A percentile compares a stretch with the other conserved stretches of the same genome.
Conservation (phyloP, 2,329 filamentous ascomycete species). For the Arthroderma sp. region DNA sequence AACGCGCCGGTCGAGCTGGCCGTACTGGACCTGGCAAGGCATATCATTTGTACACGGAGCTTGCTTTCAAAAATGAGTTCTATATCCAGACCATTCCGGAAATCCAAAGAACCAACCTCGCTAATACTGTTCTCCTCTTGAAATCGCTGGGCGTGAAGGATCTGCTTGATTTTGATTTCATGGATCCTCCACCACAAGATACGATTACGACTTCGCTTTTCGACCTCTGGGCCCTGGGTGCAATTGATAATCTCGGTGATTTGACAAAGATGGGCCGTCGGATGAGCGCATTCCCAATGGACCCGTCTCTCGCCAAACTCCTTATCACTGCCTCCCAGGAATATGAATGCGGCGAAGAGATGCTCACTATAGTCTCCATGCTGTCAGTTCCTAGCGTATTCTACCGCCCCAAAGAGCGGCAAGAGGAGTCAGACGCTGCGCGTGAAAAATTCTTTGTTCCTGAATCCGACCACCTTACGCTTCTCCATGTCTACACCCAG, state of each 20-base stretch:
- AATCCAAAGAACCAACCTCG: conserved; percentile 90
- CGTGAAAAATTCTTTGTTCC: conserved; percentile 98
- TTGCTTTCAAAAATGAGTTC: conserved; percentile 88
- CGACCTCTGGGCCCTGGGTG: conserved; percentile 90
- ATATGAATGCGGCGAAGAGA: conserved; percentile 90
- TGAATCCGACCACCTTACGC: conserved; percentile 90
- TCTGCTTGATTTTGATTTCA: conserved; percentile 92
- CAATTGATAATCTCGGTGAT: conserved; percentile 85
- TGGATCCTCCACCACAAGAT: conserved; percentile 96
- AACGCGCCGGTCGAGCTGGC: conserved; percentile 84
- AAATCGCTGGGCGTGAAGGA: conserved; percentile 93
- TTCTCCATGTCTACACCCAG: conserved; percentile 88
- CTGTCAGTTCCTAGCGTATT: conserved; percentile 92
- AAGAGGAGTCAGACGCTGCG: conserved; percentile 90
- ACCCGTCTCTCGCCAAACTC: conserved; percentile 86
- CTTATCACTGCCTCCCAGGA: conserved; percentile 81
- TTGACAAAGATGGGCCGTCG: conserved; percentile 73
- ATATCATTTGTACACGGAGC: conserved; percentile 85
- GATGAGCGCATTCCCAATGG: conserved; percentile 98
- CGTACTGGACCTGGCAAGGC: conserved; percentile 91
- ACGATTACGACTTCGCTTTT: conserved; percentile 96
- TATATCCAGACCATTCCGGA: conserved; percentile 96
- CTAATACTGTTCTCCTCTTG: conserved; percentile 84
- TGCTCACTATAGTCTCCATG: conserved; percentile 98
- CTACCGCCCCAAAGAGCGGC: conserved; percentile 89